phyloP scores from a whole-genome alignment of 2,329 filamentous ascomycete genomes.

The Fusarium bactridioides region DNA sequence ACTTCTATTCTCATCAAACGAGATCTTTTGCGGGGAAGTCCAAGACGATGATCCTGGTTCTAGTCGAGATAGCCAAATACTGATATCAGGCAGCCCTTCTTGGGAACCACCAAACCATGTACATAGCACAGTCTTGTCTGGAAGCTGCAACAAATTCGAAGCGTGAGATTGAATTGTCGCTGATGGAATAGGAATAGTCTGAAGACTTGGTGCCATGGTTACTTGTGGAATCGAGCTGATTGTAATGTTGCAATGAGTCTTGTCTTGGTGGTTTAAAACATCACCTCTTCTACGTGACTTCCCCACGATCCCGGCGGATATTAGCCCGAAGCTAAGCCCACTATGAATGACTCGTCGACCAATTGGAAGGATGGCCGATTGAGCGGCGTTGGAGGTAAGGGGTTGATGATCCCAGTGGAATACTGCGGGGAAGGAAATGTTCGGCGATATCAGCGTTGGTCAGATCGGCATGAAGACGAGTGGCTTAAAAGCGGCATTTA shows the following conservation, averaged over 20 bases:
- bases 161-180: conserved; percentile 54
- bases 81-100: conserved; percentile 55
- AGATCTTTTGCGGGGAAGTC: conserved; percentile 47
- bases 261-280: not conserved
- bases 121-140: conserved; percentile 52
- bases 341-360: not conserved
- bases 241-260: not conserved
- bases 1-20: conserved; percentile 50
- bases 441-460: conserved; percentile 16
- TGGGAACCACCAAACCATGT: conserved; percentile 56
- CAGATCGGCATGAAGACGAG: not conserved
- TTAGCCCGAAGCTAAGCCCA: not conserved
- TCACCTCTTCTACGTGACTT: not conserved
- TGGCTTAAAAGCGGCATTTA: not conserved
- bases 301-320: conserved; percentile 6
- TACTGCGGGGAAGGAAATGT: conserved; percentile 15
- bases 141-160: conserved; percentile 53
- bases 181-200: conserved; percentile 44
- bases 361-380: conserved; percentile 25
- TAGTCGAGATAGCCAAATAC: conserved; percentile 52
- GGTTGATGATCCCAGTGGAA: not conserved
- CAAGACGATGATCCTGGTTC: conserved; percentile 43
- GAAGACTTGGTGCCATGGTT: conserved; percentile 9
- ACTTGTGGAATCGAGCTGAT: too few relatives aligned
- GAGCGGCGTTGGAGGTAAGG: not conserved